Base-by-base conservation (phyloP, 352 stramenopile genomes). In the Phytophthora colocasiae region DNA sequence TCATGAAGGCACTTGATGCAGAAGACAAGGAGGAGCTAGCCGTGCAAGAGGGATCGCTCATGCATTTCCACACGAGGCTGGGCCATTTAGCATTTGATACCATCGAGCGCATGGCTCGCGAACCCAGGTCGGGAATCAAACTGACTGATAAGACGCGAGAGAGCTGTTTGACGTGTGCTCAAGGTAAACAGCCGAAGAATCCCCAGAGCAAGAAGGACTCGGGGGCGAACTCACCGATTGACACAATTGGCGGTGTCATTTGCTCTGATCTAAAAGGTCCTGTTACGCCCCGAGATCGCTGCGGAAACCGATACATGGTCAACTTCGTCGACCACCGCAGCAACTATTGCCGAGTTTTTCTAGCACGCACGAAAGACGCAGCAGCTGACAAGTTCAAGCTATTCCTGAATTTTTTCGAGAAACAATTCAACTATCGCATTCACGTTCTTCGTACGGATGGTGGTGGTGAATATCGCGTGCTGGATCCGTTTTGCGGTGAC, bases 151-250 rank as follows among this genome's bases (percentile, higher is more conserved):
- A 55, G 1, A 44, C 41, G 27, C 41, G 67, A 0, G 41, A 6
- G 0, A 66, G 58, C n/a, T 56, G 66, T 31, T 12, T 71, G 27
- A 29, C 54, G 11, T 74, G 58, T 24, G 52, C 59, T 1, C 47
- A 63, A 22, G 52, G 66, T 17, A 71, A 75, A 41, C 41, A 71
- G 38, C 57, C 45, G 6, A 66, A 69, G 51, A 69, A 63, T 22
- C 1, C 1, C 14, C 38, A 66, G 40, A 61, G 40, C n/a, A 39
- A 22, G 14, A 54, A 59, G 54, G 54, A 71, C 43, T 56, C 63
- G n/a, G 55, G 47, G 6, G 32, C 1, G 14, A 66, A 71, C 39
- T 64, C 55, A 17, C 55, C 55, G 7, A 59, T 66, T 11, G 63
- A 71, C 19, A 9, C 46, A 4, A 31, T 31, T 6, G 27, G 27